These are phyloP conservation scores for Didymella segeticola DNA, from an alignment of 2,329 filamentous ascomycete species.

Conservation along the genomic window DNA sequence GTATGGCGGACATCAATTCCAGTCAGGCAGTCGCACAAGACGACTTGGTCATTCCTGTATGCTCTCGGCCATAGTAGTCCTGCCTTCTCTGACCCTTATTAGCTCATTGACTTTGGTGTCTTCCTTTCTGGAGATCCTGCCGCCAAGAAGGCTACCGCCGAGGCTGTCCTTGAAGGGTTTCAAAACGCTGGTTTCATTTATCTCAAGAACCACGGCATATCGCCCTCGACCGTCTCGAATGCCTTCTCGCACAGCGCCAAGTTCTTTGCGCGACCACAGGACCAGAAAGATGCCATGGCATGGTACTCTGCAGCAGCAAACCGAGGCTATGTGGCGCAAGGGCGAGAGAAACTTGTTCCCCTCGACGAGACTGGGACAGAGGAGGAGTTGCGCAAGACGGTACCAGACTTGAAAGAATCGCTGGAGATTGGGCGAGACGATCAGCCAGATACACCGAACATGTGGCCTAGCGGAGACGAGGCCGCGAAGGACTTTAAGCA, in stretches of 20 bases:
- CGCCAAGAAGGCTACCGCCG: constrained; percentile 69
- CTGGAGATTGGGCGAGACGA: constrained; percentile 68
- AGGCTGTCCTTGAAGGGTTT: constrained; percentile 79
- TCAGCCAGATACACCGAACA: constrained; percentile 71
- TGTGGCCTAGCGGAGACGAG: constrained; percentile 70
- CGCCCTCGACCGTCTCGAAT: constrained; percentile 62
- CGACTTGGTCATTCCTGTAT: constrained; percentile 49
- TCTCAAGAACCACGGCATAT: constrained; percentile 78
- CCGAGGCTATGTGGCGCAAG: constrained; percentile 56
- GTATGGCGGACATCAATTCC: constrained; percentile 35
- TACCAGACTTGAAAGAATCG: constrained; percentile 62
- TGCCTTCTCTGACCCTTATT: neutral
- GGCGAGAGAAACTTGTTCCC: constrained; percentile 51
- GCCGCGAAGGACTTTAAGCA: constrained; percentile 68
- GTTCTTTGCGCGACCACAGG: constrained; percentile 49
- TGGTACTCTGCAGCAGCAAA: constrained; percentile 57
- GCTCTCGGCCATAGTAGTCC: constrained; percentile 58
- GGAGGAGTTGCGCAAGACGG: constrained; percentile 40
- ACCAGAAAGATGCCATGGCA: constrained; percentile 48
- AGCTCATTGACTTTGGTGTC: constrained; percentile 80
- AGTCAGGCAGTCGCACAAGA: constrained; percentile 48
- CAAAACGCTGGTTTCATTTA: constrained; percentile 89
- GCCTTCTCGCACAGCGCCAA: constrained; percentile 62
- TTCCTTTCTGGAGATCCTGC: constrained; percentile 70
- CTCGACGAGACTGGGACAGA: constrained; percentile 47